Percentiles rank a stretch among this genome's conserved stretches.
Evolutionary conservation across 371 early-diverging fungal species (phyloP).

Genomic region (Zancudomyces culisetae): DNA sequence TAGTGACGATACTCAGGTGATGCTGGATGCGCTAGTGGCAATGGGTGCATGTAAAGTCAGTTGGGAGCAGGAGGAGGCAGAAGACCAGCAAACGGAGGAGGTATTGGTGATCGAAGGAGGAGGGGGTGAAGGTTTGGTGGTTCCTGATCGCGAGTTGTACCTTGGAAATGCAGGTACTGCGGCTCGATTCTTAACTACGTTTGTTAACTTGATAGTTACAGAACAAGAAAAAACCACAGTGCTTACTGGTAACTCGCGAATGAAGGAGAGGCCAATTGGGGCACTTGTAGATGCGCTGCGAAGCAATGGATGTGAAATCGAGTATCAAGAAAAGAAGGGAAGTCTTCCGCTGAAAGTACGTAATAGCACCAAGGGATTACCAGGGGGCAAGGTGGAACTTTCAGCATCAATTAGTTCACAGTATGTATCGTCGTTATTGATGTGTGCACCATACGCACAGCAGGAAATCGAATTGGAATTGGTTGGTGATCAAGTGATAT

Average conservation of each 20-base stretch:
- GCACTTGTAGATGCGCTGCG: slow-evolving; percentile 71
- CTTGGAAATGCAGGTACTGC: slow-evolving; percentile 97
- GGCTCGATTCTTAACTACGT: slow-evolving; percentile 82
- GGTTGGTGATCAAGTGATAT: slow-evolving; percentile 84
- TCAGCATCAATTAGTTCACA: slow-evolving; percentile 89
- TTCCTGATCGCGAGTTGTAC: slow-evolving; percentile 64
- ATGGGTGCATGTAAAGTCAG: slow-evolving; percentile 67
- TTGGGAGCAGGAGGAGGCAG: slow-evolving; percentile 92
- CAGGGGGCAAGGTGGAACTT: slow-evolving; percentile 73
- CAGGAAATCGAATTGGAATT: slow-evolving; percentile 59
- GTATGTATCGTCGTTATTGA: slow-evolving; percentile 88
- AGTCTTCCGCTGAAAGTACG: slow-evolving; percentile 71
- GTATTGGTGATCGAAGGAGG: slow-evolving; percentile 68
- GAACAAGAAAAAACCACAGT: slow-evolving; percentile 28
- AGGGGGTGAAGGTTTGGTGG: slow-evolving; percentile 47
- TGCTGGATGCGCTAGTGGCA: slow-evolving; percentile 77
- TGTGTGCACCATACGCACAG: slow-evolving; percentile 85
- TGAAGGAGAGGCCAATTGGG: slow-evolving; percentile 91
- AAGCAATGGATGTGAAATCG: slow-evolving; percentile 55
- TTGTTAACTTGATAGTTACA: slow-evolving; percentile 39
- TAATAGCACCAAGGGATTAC: slow-evolving; percentile 46
- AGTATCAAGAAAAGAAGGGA: slow-evolving; percentile 60
- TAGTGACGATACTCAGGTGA: slow-evolving; percentile 94
- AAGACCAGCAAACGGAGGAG: too few relatives aligned
- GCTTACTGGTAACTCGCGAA: slow-evolving; percentile 89